Base-by-base conservation (phyloP, 2,329 filamentous ascomycete species). In the Claviceps fusiformis region DNA sequence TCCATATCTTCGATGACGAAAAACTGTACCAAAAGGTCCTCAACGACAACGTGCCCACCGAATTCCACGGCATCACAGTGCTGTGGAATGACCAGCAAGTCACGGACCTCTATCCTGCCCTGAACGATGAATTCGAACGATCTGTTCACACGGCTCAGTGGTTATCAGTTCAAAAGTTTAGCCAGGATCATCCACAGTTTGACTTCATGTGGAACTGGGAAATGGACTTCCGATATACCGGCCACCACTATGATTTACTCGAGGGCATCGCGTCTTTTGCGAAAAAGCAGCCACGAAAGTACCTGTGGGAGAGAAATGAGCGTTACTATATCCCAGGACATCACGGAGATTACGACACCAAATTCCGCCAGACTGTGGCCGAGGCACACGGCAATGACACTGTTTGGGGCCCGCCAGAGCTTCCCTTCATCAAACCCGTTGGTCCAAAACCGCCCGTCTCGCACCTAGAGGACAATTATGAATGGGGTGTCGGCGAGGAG, bases 121-220 rank as follows among this genome's bases (percentile, higher is more conserved):
- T 95, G 39, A 83, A 85, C 63, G 82, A 87, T 55, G 78, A 70
- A 7, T 69, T 75, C 53, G 74, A 75, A 55, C 68, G 73, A 57
- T 73, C 69, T 53, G 80, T 81, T n/a, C 78, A 82, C 61, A 75
- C 75, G 33, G 74, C 78, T 35, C 84, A 88, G 62, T 88, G 84
- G 74, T 76, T 89, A 60, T 84, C 85, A 6, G 76, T 90, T 2
- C 87, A 90, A 65, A 85, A 84, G 69, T 90, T 91, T 64, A 81
- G 81, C 56, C 78, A 86, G 62, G 84, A 86, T 52, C 84, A 89
- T 62, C 86, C 86, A 0, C 82, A 92, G 62, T 93, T 87, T 60
- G 86, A 91, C 61, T 89, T 80, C 62, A 77, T 89, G 61, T 93
- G 88, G 87, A 91, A 92, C 66, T 91, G 87, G 87, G 89, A 93